Base-by-base conservation (phyloP, 192 early-diverging fungal genomes). In the Spizellomyces punctatus region DNA sequence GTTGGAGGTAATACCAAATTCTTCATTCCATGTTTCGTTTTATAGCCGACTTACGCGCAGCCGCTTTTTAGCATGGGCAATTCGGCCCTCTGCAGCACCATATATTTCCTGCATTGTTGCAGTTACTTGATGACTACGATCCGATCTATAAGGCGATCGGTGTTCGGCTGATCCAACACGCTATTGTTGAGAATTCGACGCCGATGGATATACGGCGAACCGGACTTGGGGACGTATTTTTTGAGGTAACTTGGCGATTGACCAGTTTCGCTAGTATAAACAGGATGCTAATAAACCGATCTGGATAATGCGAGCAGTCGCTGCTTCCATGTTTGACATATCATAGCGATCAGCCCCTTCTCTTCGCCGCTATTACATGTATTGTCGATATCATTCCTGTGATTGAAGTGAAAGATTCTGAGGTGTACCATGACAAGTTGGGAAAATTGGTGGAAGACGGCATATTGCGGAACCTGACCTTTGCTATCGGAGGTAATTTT, bases 51-150 rank as follows among this genome's bases (percentile, higher is more conserved):
- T 36, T 36, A 36, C 0, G 27, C 27, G 27, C 27, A 36, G 27
- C 21, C 52, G 43, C 14, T n/a, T 12, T 62, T 12, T 54, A 73
- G 69, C 63, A 72, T 55, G 42, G 58, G 9, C 47, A 73, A 9
- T 67, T 73, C 17, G 57, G 27, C 14, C 76, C 65, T 6, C 46
- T 76, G 12, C 79, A 81, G 54, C 52, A 64, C 45, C 67, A 72
- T 8, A 49, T 81, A 9, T 58, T 81, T 21, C 79, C 79, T 6
- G 66, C 79, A 12, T 22, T 81, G 5, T 57, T 81, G 12, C 60
- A 54, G 6, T 65, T 81, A 6, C 65, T 81, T 0, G 79, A 81
- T 61, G 79, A 81, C 63, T 75, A 75, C 56, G 69, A 81, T 6
- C 76, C 72, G 10, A 46, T 5, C 5, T 78, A 78, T 70, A 81